Evolutionary conservation across 1,139 yeast species (phyloP), one percentile per base, ranked within the genome.

Genomic region (Blastobotrys malaysiensis): DNA sequence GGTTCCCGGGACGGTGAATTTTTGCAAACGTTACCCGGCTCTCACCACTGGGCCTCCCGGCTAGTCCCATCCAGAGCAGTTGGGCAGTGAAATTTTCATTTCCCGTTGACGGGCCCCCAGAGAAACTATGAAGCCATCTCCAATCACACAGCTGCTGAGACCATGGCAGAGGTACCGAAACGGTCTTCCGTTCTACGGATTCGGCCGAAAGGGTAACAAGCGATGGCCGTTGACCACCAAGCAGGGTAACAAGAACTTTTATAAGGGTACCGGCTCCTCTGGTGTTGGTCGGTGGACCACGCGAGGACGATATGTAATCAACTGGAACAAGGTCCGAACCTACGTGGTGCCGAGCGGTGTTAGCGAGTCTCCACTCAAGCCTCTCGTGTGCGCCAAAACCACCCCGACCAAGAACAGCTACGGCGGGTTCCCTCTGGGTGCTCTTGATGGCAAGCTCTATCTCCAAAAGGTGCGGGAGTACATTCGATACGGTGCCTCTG

Each of bases 231-330:
- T 91, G 63, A 87, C 97, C 26, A 86, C 97, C 36, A 93, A 93
- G 67, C 93, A 89, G 69, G 98, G 99, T 65, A 93, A 91, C 74
- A 90, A 91, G 76, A 84, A 87, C 65, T 88, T 79, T 73, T 93
- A 95, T 73, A 93, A 91, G 70, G 99, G 99, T 75, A 93, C 98
- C 19, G 81, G 98, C 58, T 88, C 99, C 5, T 80, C 96, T 1
- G 97, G 98, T 71, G 82, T 89, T 59, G 99, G 99, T 67, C 78
- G 77, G 55, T 82, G 86, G 68, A 86, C 95, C 55, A 76, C 77
- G 43, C 78, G 78, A 60, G 97, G 96, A 53, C 80, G 81, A 43
- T 95, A 88, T 70, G 76, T 81, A 14, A 80, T 93, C 60, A 80
- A 88, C 73, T 93, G 96, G 89, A 72, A 74, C 45, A 89, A 86